Percentiles rank a stretch among this genome's conserved stretches.
Evolutionary conservation across 2,329 filamentous ascomycete species (phyloP).

Genomic region (Ophiocordyceps robertsii): DNA sequence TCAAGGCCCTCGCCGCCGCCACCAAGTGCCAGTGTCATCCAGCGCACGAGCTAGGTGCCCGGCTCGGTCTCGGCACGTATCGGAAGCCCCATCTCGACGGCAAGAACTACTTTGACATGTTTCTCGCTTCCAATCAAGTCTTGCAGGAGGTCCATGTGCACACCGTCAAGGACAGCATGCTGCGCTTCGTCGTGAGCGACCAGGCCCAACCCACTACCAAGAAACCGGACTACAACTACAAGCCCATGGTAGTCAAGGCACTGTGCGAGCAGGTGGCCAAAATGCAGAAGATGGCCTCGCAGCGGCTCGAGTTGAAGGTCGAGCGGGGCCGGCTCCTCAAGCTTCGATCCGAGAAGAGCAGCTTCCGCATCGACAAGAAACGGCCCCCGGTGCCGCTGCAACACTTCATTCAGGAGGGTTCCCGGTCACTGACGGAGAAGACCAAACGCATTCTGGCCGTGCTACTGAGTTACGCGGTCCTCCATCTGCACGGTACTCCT

Average conservation of each 20-base stretch:
- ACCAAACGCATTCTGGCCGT: conserved; percentile 5
- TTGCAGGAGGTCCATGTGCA: not conserved
- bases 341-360: conserved; percentile 2
- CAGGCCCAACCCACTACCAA: too few species aligned
- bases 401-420: not conserved
- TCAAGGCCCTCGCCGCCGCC: conserved; percentile 1
- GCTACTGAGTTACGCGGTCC: conserved; percentile 2
- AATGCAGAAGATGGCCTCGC: not conserved
- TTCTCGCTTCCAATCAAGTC: not conserved
- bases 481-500: conserved; percentile 4
- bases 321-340: conserved; percentile 2
- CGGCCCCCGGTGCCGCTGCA: conserved; percentile 1
- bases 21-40: conserved; percentile 2
- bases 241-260: too few species aligned
- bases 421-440: conserved; percentile 3
- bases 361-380: conserved; percentile 1
- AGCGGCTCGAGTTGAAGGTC: conserved; percentile 4
- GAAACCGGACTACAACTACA: too few species aligned
- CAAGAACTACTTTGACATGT: not conserved
- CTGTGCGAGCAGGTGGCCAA: not conserved
- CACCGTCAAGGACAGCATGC: not conserved
- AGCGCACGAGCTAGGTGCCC: not conserved
- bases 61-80: not conserved
- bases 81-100: not conserved
- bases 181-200: not conserved